These are phyloP conservation scores for Phyllosticta citribraziliensis DNA, from an alignment of 2,329 filamentous ascomycete species.

Conservation along the genomic window DNA sequence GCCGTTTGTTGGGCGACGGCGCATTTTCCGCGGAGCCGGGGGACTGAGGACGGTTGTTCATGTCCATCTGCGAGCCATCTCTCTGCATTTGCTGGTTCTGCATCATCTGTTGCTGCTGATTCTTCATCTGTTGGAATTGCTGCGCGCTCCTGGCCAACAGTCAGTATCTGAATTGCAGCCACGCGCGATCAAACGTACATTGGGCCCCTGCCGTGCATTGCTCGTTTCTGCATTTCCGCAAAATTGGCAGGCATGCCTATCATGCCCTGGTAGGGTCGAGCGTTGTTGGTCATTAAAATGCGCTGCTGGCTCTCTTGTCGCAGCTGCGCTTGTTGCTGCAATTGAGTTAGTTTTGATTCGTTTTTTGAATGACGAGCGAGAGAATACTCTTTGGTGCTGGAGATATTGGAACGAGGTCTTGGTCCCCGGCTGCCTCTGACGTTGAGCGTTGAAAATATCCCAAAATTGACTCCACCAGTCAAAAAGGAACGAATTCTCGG, in stretches of 20 bases:
- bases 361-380: constrained; percentile 14
- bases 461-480: constrained; percentile 98
- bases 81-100: constrained; percentile 71
- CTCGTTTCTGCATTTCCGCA: constrained; percentile 56
- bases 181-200: constrained; percentile 44
- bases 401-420: constrained; percentile 63
- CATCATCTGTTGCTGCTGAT: constrained; percentile 48
- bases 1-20: constrained; percentile 84
- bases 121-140: constrained; percentile 51
- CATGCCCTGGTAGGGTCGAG: constrained; percentile 45
- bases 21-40: constrained; percentile 78
- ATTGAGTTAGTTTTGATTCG: constrained; percentile 9
- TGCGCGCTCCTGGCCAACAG: constrained; percentile 44
- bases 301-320: constrained; percentile 65
- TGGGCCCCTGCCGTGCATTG: constrained; percentile 68
- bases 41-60: constrained; percentile 66
- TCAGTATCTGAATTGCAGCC: background rate
- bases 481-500: constrained; percentile 76
- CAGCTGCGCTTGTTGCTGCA: constrained; percentile 56
- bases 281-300: constrained; percentile 63
- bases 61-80: constrained; percentile 79
- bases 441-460: constrained; percentile 85
- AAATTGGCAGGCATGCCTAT: constrained; percentile 55
- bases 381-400: constrained; percentile 66
- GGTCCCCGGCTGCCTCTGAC: constrained; percentile 35